phyloP scores from a whole-genome alignment of 306 rosid species.

The Prunus persica region Prunus_persica_NCBIv2 NC_034009.1:32949501-32950000 shows the following conservation, averaged over 20 bases:
- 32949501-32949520: slow-evolving; percentile 61
- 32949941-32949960: neutral
- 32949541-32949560: slow-evolving; percentile 95
- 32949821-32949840: neutral
- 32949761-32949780: slow-evolving; percentile 2
- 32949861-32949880: neutral
- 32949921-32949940: neutral
- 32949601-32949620: slow-evolving; percentile 11
- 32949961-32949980: neutral
- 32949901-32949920: neutral
- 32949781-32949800: slow-evolving; percentile 4
- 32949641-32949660: neutral
- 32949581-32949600: slow-evolving; percentile 81
- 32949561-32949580: slow-evolving; percentile 97
- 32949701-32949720: slow-evolving; percentile 99
- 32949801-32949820: slow-evolving; percentile 15
- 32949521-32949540: slow-evolving; percentile 88
- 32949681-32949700: slow-evolving; percentile 61
- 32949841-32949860: neutral
- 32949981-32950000: no score
- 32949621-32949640: neutral
- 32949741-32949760: slow-evolving; percentile 21
- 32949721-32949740: slow-evolving; percentile 96
- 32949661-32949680: slow-evolving; percentile 6
- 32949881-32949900: no score